These are phyloP conservation scores for Aspergillus versicolor DNA, from an alignment of 2,329 filamentous ascomycete genomes.

Conservation along the genomic window DNA sequence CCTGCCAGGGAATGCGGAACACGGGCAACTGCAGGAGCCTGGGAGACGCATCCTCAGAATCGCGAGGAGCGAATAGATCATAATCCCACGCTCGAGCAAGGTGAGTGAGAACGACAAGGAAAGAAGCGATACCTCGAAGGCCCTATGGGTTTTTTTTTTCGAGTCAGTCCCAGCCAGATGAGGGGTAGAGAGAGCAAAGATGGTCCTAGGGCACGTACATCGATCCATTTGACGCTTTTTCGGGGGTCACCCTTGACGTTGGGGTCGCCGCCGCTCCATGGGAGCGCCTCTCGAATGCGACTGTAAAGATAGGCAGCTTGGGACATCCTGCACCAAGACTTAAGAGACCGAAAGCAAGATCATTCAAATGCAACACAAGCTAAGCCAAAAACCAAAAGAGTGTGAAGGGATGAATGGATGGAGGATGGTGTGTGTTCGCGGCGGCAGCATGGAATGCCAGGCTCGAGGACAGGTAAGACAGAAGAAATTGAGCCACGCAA, in stretches of 20 bases:
- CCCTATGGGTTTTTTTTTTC: conserved; percentile 35
- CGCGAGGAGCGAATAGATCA: conserved; percentile 50
- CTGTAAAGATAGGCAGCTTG: conserved; percentile 20
- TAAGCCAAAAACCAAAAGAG: conserved; percentile 5
- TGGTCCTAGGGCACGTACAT: conserved; percentile 46
- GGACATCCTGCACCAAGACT: conserved; percentile 12
- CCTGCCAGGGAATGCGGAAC: conserved; percentile 57
- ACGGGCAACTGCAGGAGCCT: conserved; percentile 52
- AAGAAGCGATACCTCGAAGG: conserved; percentile 54
- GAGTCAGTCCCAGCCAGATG: neutral
- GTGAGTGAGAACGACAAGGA: conserved; percentile 55
- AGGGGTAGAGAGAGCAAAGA: neutral
- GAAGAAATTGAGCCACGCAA: neutral
- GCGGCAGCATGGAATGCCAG: neutral
- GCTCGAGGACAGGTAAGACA: neutral
- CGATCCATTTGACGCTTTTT: conserved; percentile 58
- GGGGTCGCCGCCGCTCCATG: conserved; percentile 24
- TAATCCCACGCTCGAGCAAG: conserved; percentile 54
- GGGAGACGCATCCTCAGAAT: conserved; percentile 42
- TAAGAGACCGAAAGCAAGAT: conserved; percentile 1
- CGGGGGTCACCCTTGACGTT: conserved; percentile 32
- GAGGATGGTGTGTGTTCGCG: neutral
- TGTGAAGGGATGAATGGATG: conserved; percentile 2
- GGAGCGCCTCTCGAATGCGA: conserved; percentile 21
- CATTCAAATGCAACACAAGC: conserved; percentile 3